phyloP scores from a whole-genome alignment of 2,329 filamentous ascomycete species.

The Trichoderma sp. region DNA sequence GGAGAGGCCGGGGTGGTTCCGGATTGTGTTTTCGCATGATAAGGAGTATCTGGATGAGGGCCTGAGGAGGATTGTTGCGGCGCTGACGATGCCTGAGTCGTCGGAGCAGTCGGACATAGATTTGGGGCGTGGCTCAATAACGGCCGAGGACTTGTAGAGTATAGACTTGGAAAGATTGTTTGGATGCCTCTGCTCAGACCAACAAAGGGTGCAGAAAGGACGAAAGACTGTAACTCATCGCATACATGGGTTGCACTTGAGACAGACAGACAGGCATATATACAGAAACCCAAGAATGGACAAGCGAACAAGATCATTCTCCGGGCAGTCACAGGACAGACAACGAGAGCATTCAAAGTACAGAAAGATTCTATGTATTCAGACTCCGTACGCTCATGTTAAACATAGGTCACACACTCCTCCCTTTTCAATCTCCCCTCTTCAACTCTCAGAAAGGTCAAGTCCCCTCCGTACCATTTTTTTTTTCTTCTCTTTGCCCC shows the following conservation, averaged over 20 bases:
- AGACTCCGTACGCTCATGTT: constrained; percentile 26
- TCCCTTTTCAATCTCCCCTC: not conserved
- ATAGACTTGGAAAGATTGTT: not conserved
- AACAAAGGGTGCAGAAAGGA: too few species aligned
- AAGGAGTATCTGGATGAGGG: constrained; percentile 38
- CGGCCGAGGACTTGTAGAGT: not conserved
- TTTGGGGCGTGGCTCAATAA: not conserved
- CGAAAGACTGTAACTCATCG: too few species aligned
- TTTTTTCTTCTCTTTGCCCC: constrained; percentile 6
- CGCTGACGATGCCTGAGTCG: constrained; percentile 14
- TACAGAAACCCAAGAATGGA: too few species aligned
- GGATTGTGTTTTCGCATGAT: constrained; percentile 45
- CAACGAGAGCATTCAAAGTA: not conserved
- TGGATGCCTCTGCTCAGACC: not conserved
- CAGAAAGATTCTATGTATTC: constrained; percentile 25
- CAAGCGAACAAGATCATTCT: too few species aligned
- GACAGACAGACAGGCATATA: too few species aligned
- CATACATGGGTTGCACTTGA: too few species aligned
- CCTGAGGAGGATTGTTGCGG: constrained; percentile 29
- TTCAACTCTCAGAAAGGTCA: not conserved
- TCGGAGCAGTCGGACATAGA: not conserved
- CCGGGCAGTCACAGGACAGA: not conserved
- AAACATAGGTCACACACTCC: constrained; percentile 7
- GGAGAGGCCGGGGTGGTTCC: constrained; percentile 45
- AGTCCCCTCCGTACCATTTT: not conserved